Conservation (phyloP, 257 asterid species). For the Schizonepeta tenuifolia region DNA sequence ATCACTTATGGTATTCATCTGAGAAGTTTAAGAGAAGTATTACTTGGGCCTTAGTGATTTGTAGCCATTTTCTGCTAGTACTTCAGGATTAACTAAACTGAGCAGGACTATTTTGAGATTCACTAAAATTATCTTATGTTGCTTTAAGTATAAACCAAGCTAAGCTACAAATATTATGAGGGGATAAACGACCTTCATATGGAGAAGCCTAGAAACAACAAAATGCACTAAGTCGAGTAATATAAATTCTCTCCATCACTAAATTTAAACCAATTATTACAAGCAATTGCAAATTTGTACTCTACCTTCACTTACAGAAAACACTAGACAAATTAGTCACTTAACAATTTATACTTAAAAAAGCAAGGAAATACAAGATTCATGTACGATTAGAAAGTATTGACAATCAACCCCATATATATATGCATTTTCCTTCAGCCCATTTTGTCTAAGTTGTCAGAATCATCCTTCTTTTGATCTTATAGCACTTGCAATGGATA, state of each 20-base stretch:
- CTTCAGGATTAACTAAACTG: neutral
- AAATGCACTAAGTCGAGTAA: conserved; percentile 3
- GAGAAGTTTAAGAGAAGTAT: neutral
- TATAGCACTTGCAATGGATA: neutral
- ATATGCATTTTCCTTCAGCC: no score
- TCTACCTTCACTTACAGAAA: conserved; percentile 8
- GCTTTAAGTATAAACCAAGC: neutral
- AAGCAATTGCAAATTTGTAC: neutral
- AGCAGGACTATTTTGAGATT: neutral
- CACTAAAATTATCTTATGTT: neutral
- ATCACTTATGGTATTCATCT: neutral
- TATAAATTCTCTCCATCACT: conserved; percentile 2
- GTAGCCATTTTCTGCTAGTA: conserved; percentile 17
- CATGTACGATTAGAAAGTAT: neutral
- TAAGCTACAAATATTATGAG: neutral
- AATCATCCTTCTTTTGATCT: neutral
- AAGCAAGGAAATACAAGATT: neutral
- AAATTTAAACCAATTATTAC: neutral
- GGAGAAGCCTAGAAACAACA: conserved; percentile 4
- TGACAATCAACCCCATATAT: neutral
- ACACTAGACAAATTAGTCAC: conserved; percentile 6
- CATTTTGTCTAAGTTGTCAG: neutral
- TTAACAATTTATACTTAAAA: neutral
- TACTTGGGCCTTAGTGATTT: neutral
- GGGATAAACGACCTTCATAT: neutral